These are phyloP conservation scores for Apiospora arundinis DNA, from an alignment of 2,329 filamentous ascomycete species.

Conservation along the genomic window DNA sequence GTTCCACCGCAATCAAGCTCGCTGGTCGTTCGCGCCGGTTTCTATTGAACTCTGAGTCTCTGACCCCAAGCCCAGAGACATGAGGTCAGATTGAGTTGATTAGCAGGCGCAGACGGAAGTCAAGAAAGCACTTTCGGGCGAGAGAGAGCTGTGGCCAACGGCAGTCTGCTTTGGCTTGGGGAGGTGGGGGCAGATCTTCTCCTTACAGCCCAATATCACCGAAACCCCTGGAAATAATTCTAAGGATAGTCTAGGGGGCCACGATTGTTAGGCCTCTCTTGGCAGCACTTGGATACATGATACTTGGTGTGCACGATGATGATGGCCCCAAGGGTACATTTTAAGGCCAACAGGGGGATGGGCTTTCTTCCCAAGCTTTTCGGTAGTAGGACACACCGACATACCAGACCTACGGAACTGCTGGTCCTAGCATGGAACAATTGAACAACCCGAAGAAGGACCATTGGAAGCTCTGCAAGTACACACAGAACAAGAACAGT, in stretches of 20 bases:
- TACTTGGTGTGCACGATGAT: slow-evolving; percentile 3
- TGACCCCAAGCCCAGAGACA: not conserved
- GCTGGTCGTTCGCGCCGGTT: not conserved
- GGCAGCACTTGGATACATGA: slow-evolving; percentile 17
- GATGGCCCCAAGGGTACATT: slow-evolving; percentile 18
- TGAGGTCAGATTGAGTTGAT: not conserved
- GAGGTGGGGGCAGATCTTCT: slow-evolving; percentile 11
- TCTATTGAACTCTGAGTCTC: slow-evolving; percentile 1
- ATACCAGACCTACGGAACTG: slow-evolving; percentile 18
- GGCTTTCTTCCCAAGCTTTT: slow-evolving; percentile 15
- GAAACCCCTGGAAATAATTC: slow-evolving; percentile 16
- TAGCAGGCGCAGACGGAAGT: not conserved
- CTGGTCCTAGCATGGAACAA: slow-evolving; percentile 19
- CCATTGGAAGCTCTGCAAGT: slow-evolving; percentile 3
- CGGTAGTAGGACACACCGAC: slow-evolving; percentile 15
- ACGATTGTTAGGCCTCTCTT: slow-evolving; percentile 13
- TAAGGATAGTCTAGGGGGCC: slow-evolving; percentile 11
- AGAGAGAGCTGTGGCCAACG: slow-evolving; percentile 20
- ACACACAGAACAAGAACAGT: not conserved
- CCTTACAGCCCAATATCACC: slow-evolving; percentile 19
- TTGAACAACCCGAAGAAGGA: slow-evolving; percentile 17
- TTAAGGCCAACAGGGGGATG: slow-evolving; percentile 15
- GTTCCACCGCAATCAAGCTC: not conserved
- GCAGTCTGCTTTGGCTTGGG: slow-evolving; percentile 18
- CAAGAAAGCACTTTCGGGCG: slow-evolving; percentile 8